Base-by-base conservation (phyloP, 805 yeast genomes). In the Yarrowia divulgata region DNA sequence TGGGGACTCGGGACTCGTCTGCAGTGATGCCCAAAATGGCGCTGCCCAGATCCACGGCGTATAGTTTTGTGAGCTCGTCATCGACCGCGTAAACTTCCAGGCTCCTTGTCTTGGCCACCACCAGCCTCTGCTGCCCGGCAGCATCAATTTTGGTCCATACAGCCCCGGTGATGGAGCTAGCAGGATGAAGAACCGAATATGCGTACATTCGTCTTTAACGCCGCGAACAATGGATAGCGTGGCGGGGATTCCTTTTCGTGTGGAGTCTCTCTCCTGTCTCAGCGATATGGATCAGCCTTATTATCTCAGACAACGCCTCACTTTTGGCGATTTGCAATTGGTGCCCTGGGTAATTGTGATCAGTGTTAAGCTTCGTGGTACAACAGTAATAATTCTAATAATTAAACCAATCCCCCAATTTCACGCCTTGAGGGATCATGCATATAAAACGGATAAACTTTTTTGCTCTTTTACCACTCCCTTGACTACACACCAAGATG, bases 391-490 rank as follows among this genome's bases (percentile, higher is more conserved):
- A 19, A 19, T 45, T 2, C 3, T 23, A 23, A 23, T 45, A 45
- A 45, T 9, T 29, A 19, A 32, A 52, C 19, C 58, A 43, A 52
- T 37, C n/a, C 46, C 19, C 23, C 23, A 29, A 42, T 16, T 23
- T 29, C 48, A n/a, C 63, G 63, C 63, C 48, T 57, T 40, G 63
- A 52, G 32, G 42, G 37, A 40, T 40, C 63, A 29, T 57, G 63
- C 63, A 57, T 57, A 57, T 57, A 40, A 14, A 57, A 14, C 8
- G 60, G 63, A 57, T 57, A 57, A 57, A 57, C 63, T 57, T 57
- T 55, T 55, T 57, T 57, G 48, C 63, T 40, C 48, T 16, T 40
- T 57, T n/a, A n/a, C 37, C 19, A 8, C 37, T 13, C 14, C 48
- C 13, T 12, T 14, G 9, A 18, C 34, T 23, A 37, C 45, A 14